Conservation (phyloP, 78 protist genomes). For the Chrysochromulina tobinii region DNA sequence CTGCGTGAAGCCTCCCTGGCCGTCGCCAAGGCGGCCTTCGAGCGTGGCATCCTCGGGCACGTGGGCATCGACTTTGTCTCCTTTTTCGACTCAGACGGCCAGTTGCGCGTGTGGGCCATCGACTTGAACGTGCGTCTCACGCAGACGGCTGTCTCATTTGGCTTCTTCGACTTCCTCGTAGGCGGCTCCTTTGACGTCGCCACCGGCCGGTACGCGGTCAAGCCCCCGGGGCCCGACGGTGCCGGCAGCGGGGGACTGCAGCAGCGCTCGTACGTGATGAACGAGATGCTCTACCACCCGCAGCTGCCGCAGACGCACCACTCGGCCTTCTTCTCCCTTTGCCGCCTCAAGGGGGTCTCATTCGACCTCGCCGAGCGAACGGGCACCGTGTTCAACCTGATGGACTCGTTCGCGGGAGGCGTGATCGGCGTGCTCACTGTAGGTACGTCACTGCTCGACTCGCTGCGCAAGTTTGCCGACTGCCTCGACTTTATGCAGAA, state of each 20-base stretch:
- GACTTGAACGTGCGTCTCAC: constrained; percentile 45
- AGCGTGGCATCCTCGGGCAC: background rate
- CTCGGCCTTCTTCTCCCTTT: background rate
- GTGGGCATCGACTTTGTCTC: constrained; percentile 35
- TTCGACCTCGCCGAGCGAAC: background rate
- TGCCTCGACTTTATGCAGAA: background rate
- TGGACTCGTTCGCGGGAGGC: background rate
- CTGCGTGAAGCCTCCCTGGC: constrained; percentile 43
- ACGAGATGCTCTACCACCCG: background rate
- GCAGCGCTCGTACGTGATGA: background rate
- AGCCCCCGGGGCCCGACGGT: background rate
- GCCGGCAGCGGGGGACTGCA: background rate
- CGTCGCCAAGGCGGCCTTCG: background rate
- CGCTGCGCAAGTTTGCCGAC: background rate
- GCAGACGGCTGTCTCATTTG: background rate
- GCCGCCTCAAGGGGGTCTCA: constrained; percentile 10
- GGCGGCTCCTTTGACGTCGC: background rate
- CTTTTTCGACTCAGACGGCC: background rate
- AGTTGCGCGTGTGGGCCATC: constrained; percentile 48
- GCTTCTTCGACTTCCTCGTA: background rate
- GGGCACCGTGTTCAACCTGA: constrained; percentile 10
- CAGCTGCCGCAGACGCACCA: background rate
- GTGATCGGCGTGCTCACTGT: background rate
- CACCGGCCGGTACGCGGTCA: background rate
- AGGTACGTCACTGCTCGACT: background rate